Percentiles rank a stretch among this genome's conserved stretches.
Evolutionary conservation across 139 green algal genomes (phyloP).

Genomic region (Picochlorum sp.): DNA sequence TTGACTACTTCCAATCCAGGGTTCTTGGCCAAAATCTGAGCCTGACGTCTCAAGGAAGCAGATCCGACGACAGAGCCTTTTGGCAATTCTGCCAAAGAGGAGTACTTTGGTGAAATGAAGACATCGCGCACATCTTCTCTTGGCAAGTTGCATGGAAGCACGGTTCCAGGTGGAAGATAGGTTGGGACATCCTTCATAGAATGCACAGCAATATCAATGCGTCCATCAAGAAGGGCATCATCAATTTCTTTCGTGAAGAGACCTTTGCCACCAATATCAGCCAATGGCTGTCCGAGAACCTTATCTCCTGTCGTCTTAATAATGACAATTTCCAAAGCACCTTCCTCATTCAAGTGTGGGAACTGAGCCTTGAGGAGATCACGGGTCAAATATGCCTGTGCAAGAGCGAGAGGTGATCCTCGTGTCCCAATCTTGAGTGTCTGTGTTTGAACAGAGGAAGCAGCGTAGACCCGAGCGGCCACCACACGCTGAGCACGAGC

Average conservation of each 20-base stretch:
- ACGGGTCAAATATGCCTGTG: constrained; percentile 95
- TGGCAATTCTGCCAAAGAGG: constrained; percentile 75
- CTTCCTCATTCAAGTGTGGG: constrained; percentile 83
- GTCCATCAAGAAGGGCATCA: constrained; percentile 86
- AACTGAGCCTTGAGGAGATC: constrained; percentile 83
- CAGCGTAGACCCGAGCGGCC: constrained; percentile 4
- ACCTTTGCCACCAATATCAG: constrained; percentile 98
- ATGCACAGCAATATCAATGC: constrained; percentile 98
- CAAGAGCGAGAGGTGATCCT: constrained; percentile 87
- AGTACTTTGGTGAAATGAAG: constrained; percentile 86
- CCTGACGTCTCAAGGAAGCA: constrained; percentile 84
- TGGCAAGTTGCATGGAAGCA: constrained; percentile 96
- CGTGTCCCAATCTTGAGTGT: constrained; percentile 74
- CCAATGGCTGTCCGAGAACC: constrained; percentile 91
- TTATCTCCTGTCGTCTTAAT: constrained; percentile 99
- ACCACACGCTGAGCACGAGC: not conserved
- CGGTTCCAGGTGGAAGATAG: constrained; percentile 88
- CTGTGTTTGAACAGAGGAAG: constrained; percentile 41
- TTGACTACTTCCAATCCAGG: constrained; percentile 92
- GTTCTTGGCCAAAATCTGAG: constrained; percentile 91
- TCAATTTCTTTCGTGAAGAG: constrained; percentile 99
- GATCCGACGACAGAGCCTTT: constrained; percentile 80
- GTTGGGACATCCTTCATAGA: constrained; percentile 99
- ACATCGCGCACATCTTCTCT: constrained; percentile 96
- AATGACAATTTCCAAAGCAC: constrained; percentile 95